Percentiles rank a stretch among this genome's conserved stretches.
phyloP scores from a whole-genome alignment of 2,329 filamentous ascomycete genomes.

The Volutella citrinella region DNA sequence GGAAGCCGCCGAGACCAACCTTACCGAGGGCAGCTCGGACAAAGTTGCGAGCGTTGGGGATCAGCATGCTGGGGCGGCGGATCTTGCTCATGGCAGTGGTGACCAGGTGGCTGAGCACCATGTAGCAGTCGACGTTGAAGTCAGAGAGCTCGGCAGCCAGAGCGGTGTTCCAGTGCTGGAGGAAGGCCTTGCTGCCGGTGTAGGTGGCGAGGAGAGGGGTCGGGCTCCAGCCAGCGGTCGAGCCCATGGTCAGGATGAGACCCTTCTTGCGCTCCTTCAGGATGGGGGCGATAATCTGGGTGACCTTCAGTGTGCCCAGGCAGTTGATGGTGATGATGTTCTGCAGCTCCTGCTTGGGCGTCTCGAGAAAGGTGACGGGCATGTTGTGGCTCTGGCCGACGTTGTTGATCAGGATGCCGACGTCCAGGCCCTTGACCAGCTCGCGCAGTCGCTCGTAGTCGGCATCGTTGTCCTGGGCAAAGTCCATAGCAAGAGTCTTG shows the following conservation, averaged over 20 bases:
- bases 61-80: slow-evolving; percentile 69
- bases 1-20: slow-evolving; percentile 77
- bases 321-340: slow-evolving; percentile 97
- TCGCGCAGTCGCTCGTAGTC: slow-evolving; percentile 76
- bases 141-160: slow-evolving; percentile 79
- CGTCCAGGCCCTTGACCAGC: slow-evolving; percentile 69
- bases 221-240: slow-evolving; percentile 88
- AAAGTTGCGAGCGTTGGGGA: slow-evolving; percentile 80
- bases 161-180: slow-evolving; percentile 92
- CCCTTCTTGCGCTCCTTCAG: slow-evolving; percentile 83
- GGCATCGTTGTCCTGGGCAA: slow-evolving; percentile 70
- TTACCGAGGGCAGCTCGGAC: slow-evolving; percentile 76
- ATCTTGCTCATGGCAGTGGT: slow-evolving; percentile 98
- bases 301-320: slow-evolving; percentile 82
- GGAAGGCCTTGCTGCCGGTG: slow-evolving; percentile 95
- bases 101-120: slow-evolving; percentile 89
- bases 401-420: slow-evolving; percentile 92
- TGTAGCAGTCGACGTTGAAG: slow-evolving; percentile 81
- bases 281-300: slow-evolving; percentile 77
- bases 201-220: slow-evolving; percentile 94
- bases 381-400: slow-evolving; percentile 94
- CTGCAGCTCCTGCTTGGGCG: slow-evolving; percentile 73
- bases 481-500: slow-evolving; percentile 89
- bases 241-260: slow-evolving; percentile 94
- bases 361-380: slow-evolving; percentile 83